Conservation (phyloP, 1,284 basidiomycete genomes). For the Dichomitus squalens region DNA sequence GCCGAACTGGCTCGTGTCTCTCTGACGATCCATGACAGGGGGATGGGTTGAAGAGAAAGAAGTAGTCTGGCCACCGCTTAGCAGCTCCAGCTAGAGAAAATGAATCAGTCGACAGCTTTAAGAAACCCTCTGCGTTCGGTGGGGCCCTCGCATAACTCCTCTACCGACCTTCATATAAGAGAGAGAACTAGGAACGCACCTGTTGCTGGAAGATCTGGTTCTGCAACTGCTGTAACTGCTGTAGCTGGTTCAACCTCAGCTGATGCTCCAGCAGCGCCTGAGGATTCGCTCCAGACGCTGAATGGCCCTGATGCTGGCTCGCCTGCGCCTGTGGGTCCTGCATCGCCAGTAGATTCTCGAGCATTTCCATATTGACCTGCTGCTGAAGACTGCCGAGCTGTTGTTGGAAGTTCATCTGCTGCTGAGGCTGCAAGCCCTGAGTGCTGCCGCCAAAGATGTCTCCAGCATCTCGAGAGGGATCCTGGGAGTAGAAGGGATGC, state of each 20-base stretch:
- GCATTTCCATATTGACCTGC: slow-evolving; percentile 47
- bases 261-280: slow-evolving; percentile 60
- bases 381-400: slow-evolving; percentile 31
- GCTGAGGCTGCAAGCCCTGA: slow-evolving; percentile 23
- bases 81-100: slow-evolving; percentile 63
- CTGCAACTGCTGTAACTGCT: slow-evolving; percentile 77
- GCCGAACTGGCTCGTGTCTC: slow-evolving; percentile 51
- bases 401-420: slow-evolving; percentile 26
- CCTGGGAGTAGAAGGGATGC: slow-evolving; percentile 42
- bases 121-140: too few species aligned
- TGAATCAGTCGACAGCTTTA: not conserved
- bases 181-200: slow-evolving; percentile 40
- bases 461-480: slow-evolving; percentile 22
- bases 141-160: not conserved
- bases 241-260: slow-evolving; percentile 71
- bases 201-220: slow-evolving; percentile 85
- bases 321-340: slow-evolving; percentile 30
- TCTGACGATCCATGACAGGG: slow-evolving; percentile 38
- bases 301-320: slow-evolving; percentile 19
- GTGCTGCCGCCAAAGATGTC: slow-evolving; percentile 23
- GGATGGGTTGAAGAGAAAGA: slow-evolving; percentile 33
- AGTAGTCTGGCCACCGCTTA: slow-evolving; percentile 51
- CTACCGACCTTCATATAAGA: not conserved
- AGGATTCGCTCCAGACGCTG: slow-evolving; percentile 33
- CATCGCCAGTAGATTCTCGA: slow-evolving; percentile 51